phyloP scores from a whole-genome alignment of 2,329 filamentous ascomycete species.

The Aspergillus persii region DNA sequence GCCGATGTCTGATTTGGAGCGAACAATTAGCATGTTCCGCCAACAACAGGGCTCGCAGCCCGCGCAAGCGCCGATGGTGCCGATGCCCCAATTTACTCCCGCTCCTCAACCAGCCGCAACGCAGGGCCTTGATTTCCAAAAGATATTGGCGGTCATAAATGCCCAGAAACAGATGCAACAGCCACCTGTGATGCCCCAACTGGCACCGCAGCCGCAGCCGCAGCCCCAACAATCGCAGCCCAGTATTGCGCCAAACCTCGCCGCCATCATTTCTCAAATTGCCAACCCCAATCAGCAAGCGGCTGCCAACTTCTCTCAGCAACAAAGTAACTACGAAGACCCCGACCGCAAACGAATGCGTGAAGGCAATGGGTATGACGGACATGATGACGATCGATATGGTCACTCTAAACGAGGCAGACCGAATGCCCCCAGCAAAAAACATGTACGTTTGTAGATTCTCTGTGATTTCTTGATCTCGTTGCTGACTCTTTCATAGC shows the following conservation, averaged over 20 bases:
- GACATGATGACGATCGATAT: constrained; percentile 30
- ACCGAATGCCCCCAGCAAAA: constrained; percentile 34
- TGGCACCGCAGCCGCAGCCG: constrained; percentile 15
- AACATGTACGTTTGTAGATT: constrained; percentile 31
- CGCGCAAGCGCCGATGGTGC: constrained; percentile 23
- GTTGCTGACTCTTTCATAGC: constrained; percentile 26
- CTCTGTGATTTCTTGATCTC: not conserved
- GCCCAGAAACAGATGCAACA: constrained; percentile 35
- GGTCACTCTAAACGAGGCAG: constrained; percentile 36
- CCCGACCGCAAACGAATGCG: constrained; percentile 42
- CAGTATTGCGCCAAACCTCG: constrained; percentile 32
- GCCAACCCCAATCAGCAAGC: constrained; percentile 24
- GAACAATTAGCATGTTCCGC: constrained; percentile 41
- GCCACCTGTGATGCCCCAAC: constrained; percentile 22
- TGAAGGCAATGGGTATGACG: constrained; percentile 33
- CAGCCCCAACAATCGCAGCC: constrained; percentile 28
- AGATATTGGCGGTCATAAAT: constrained; percentile 40
- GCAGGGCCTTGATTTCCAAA: constrained; percentile 36
- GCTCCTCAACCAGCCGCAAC: constrained; percentile 22
- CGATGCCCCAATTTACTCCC: constrained; percentile 28
- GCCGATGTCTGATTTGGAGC: constrained; percentile 30
- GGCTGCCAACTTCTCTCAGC: constrained; percentile 10
- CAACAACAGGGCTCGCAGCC: constrained; percentile 24
- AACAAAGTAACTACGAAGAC: constrained; percentile 35
- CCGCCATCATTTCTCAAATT: constrained; percentile 35